A percentile compares a stretch with the other conserved stretches of the same genome.
These are phyloP conservation scores for Omphalea diandra DNA, from an alignment of 441 rosid genomes.

Conservation along the genomic window DNA sequence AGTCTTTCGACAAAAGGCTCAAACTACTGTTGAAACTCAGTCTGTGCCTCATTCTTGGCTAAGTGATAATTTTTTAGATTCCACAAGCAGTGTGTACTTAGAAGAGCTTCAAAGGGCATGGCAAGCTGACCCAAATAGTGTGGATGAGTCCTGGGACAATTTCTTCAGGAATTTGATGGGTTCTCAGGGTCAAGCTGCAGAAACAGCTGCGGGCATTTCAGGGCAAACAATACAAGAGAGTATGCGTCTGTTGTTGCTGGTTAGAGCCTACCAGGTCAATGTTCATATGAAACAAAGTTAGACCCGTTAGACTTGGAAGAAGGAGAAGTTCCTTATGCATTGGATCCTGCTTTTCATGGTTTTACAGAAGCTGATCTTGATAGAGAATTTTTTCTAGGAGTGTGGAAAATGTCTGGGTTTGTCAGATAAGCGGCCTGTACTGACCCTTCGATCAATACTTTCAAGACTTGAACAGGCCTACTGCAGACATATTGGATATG, in stretches of 20 bases:
- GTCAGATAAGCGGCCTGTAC: conserved; percentile 94
- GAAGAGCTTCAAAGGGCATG: conserved; percentile 96
- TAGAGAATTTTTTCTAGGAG: conserved; percentile 91
- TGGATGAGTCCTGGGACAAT: conserved; percentile 98
- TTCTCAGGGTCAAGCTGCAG: conserved; percentile 54
- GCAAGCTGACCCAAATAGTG: conserved; percentile 86
- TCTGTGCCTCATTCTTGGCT: conserved; percentile 83
- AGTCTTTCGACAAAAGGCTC: conserved; percentile 22
- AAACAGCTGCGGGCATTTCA: conserved; percentile 89
- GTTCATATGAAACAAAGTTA: conserved; percentile 92
- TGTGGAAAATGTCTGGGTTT: conserved; percentile 95
- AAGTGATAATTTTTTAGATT: conserved; percentile 88
- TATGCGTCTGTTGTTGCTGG: conserved; percentile 78
- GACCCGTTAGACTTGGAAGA: conserved; percentile 81
- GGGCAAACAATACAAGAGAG: conserved; percentile 99
- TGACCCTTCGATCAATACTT: conserved; percentile 81
- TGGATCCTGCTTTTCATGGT: conserved; percentile 75
- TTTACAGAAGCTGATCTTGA: conserved; percentile 95
- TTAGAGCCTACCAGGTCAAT: conserved; percentile 94
- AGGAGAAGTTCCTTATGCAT: conserved; percentile 75
- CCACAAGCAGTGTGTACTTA: conserved; percentile 87
- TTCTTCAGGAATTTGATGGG: conserved; percentile 95
- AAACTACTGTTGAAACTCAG: conserved; percentile 57
- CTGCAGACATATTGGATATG: conserved; percentile 89
- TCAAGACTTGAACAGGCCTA: conserved; percentile 93